These are phyloP conservation scores for Rhipidocladum racemiflorum DNA, from an alignment of 176 grass and related monocot species.

Conservation along the genomic window DNA sequence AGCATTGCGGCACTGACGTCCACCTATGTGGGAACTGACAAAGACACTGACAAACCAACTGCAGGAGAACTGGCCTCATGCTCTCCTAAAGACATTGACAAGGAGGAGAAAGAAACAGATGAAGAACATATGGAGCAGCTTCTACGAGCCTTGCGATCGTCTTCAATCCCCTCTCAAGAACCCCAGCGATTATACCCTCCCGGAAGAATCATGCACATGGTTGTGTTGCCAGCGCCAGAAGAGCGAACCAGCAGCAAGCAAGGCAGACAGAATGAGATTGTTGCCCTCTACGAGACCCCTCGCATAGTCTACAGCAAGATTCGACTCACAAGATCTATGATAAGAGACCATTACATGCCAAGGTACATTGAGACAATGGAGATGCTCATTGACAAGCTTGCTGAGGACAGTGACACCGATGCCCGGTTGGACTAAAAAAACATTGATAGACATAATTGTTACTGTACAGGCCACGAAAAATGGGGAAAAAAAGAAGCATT, in stretches of 20 bases:
- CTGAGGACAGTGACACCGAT: background rate
- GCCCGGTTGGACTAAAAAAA: background rate
- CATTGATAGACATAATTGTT: background rate
- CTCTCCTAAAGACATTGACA: conserved; percentile 4
- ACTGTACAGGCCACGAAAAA: background rate
- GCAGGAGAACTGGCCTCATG: background rate
- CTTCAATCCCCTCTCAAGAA: background rate
- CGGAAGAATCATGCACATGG: conserved; percentile 84
- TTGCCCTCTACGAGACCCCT: conserved; percentile 57
- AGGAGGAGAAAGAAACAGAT: too few species aligned
- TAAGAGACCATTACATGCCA: conserved; percentile 77
- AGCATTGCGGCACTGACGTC: background rate
- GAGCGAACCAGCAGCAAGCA: background rate
- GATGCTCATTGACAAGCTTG: conserved; percentile 54
- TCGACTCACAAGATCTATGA: conserved; percentile 43
- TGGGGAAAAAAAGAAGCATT: background rate
- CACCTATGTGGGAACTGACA: background rate
- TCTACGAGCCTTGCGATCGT: background rate
- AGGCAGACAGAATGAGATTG: background rate
- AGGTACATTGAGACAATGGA: conserved; percentile 66
- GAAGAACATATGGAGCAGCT: conserved; percentile 22
- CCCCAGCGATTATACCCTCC: conserved; percentile 62
- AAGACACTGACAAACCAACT: background rate
- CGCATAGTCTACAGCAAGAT: conserved; percentile 65
- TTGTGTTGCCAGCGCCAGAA: conserved; percentile 33